Conservation (phyloP, 139 green algal species). For the Chlamydomonas sphaeroides region DNA sequence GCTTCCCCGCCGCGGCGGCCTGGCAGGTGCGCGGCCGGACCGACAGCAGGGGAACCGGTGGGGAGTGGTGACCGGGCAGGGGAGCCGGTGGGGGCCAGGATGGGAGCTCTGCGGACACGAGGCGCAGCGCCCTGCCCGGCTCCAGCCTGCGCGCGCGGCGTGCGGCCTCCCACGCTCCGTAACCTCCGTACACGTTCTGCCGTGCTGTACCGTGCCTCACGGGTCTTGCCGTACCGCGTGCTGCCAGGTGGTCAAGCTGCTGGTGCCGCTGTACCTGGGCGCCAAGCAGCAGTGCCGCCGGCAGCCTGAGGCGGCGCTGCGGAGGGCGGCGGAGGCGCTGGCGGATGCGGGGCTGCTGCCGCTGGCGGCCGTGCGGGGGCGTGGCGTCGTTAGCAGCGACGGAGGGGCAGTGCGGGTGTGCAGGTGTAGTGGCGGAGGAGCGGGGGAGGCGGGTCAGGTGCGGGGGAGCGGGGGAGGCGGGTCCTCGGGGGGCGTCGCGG, state of each 20-base stretch:
- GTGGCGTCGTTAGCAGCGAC: too few relatives aligned
- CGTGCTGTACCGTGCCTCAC: neutral
- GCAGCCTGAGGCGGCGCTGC: slow-evolving; percentile 8
- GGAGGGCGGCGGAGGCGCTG: neutral
- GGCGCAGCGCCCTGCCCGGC: neutral
- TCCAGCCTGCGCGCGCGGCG: too few relatives aligned
- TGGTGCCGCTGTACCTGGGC: slow-evolving; percentile 25
- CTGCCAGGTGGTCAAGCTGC: slow-evolving; percentile 14
- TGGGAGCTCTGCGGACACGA: neutral
- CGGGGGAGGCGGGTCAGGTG: too few relatives aligned
- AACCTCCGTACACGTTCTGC: too few relatives aligned
- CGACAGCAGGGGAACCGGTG: too few relatives aligned
- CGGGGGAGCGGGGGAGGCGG: too few relatives aligned
- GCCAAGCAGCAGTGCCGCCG: slow-evolving; percentile 6
- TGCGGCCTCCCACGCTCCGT: neutral
- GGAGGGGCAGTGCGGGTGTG: too few relatives aligned
- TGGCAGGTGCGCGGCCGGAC: slow-evolving; percentile 30
- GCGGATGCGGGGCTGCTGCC: neutral
- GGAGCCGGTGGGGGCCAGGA: too few relatives aligned
- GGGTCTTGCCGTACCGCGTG: neutral
- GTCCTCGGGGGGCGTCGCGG: too few relatives aligned
- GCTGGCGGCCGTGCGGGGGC: too few relatives aligned
- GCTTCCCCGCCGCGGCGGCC: neutral
- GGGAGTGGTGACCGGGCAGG: neutral
- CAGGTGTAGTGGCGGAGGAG: too few relatives aligned